Percentiles rank a stretch among this genome's conserved stretches.
phyloP scores from a whole-genome alignment of 75 land plant genomes.

The Sequoiadendron giganteum region DNA sequence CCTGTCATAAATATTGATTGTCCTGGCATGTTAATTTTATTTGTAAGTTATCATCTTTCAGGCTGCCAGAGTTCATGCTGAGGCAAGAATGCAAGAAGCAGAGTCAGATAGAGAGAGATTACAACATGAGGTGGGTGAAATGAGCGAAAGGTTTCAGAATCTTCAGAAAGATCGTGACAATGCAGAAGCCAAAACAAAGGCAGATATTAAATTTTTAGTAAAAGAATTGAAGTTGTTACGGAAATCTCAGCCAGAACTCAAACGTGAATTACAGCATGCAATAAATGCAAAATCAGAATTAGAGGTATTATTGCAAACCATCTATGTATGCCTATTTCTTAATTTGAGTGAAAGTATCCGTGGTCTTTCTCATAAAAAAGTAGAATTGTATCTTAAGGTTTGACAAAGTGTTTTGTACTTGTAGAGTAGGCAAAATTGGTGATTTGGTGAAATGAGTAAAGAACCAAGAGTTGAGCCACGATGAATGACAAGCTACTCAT shows the following conservation, averaged over 20 bases:
- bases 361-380: not conserved
- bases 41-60: slow-evolving; percentile 10
- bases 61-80: slow-evolving; percentile 46
- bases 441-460: not conserved
- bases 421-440: not conserved
- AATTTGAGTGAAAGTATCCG: not conserved
- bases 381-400: not conserved
- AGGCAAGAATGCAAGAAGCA: slow-evolving; percentile 44
- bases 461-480: not conserved
- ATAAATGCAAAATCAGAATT: slow-evolving; percentile 62
- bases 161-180: slow-evolving; percentile 63
- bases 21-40: not conserved
- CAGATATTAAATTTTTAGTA: slow-evolving; percentile 76
- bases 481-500: not conserved
- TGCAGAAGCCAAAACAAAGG: slow-evolving; percentile 69
- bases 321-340: not conserved
- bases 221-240: slow-evolving; percentile 88
- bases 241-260: slow-evolving; percentile 74
- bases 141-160: slow-evolving; percentile 46
- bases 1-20: not conserved
- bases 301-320: slow-evolving; percentile 56
- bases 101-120: slow-evolving; percentile 50
- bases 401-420: not conserved
- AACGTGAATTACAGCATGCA: slow-evolving; percentile 55
- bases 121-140: slow-evolving; percentile 45